Evolutionary conservation across 1,284 basidiomycete genomes (phyloP), one percentile per base, ranked within the genome.

Genomic region (Pulveroboletus sp.): DNA sequence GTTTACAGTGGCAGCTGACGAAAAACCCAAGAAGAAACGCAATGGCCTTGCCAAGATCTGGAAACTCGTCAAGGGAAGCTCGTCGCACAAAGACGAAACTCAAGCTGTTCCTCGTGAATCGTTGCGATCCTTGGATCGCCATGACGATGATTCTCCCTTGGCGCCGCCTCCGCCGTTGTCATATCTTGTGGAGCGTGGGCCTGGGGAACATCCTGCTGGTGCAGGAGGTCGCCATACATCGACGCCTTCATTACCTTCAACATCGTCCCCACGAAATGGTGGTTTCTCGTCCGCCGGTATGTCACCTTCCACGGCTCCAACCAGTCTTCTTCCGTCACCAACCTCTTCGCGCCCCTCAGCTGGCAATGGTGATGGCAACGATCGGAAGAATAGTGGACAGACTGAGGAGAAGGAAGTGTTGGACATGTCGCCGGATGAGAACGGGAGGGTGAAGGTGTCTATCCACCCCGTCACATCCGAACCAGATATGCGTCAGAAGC

Each of bases 91-190:
- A 36, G 72, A 76, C 18, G 67, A 62, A 43, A 24, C 7, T 1
- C 56, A 46, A 20, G 15, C 29, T 26, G 48, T 46, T 29, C 53
- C 59, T 35, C 66, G 71, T 15, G 59, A 52, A 4, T 69, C 67
- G 2, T 66, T 74, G 39, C 70, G 74, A 29, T 70, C 77, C 8
- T 73, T 77, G 28, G 77, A 79, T 15, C 76, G 76, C 53, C 67
- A 76, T 31, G 85, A 87, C 10, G 89, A 91, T 61, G 86, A 90
- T 66, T 70, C 78, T 18, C 91, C 91, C 7, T 77, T 95, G 36
- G 86, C 89, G 3, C 93, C 93, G 2, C 93, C 93, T 6, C 93
- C 93, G 5, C 88, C 91, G 3, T 70, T 95, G 55, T 91, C 90
- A 0, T 94, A 92, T 74, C 81, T 95, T 38, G 89, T 94, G 3